Base-by-base conservation (phyloP, 2,329 filamentous ascomycete species). In the Venturia nashicola region DNA sequence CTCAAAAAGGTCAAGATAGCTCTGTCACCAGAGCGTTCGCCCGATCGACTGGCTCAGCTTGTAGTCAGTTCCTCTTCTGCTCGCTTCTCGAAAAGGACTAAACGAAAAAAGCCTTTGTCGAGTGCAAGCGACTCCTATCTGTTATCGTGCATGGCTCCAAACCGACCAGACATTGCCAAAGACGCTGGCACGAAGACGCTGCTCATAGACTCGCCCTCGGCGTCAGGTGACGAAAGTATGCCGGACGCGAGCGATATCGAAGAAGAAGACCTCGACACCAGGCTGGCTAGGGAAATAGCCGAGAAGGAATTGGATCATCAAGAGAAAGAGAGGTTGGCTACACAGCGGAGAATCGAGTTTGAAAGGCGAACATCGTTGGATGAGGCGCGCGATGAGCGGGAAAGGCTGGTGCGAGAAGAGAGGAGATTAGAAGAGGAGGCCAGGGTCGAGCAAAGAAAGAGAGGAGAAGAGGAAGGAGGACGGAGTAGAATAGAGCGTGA, bases 241-340 rank as follows among this genome's bases (percentile, higher is more conserved):
- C 40, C 36, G n/a, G 62, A 64, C 36, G 57, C 16, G 32, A 42
- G 20, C 39, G 63, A 65, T 32, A 42, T 62, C n/a, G 62, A 64
- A 20, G 40, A 55, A 34, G 46, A 43, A 64, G 55, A 62, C 16
- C 40, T 62, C 34, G 61, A 62, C 42, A 54, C 42, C 11, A 62
- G 20, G 42, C n/a, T 64, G 20, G 62, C 62, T 34, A 46, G 51
- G 39, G 23, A 64, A 48, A 64, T 64, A 39, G 32, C 32, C 4
- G 54, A 63, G 61, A 62, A 62, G 43, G 60, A 62, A 12, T 9
- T 48, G 2, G 60, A 51, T 16, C 14, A 62, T n/a, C 42, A 48
- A 23, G 44, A 48, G 42, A 51, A 34, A 43, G 44, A 39, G 16
- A 61, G 39, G 59, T 11, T 61, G 43, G 23, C 42, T 18, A 36